Evolutionary conservation across 257 asterid genomes (phyloP), one percentile per base, ranked within the genome.

Genomic region (Prunella vulgaris): DNA sequence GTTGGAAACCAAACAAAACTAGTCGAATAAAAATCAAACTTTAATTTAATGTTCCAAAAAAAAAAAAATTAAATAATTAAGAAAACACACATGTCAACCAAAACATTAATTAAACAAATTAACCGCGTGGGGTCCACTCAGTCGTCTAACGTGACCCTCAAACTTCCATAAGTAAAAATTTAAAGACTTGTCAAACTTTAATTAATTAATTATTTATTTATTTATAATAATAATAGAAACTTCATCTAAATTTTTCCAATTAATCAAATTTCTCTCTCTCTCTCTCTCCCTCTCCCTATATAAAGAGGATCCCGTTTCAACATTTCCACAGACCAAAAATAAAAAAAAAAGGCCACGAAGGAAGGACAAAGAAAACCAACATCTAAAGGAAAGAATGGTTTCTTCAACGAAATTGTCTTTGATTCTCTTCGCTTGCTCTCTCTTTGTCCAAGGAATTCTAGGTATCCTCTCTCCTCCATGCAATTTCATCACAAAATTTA

Each of bases 341-440:
- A 28, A 32, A 32, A 32, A 32, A 1, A 7, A 5, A 32, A 32
- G 51, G 13, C 40, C 57, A 66, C 35, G 13, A 62, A 52, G 25
- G 42, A 28, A 66, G 8, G 57, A 46, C 38, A 44, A 54, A 69
- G 46, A 62, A 62, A 54, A 63, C 73, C 53, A 70, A 69, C 48
- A 59, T 66, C 68, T 18, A 32, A 76, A 70, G 60, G 24, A 38
- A 74, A 71, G 22, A 65, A 87, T 83, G 91, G 82, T 56, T 62
- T 78, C 78, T 15, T 35, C 77, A 67, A 68, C 75, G 70, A 79
- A 72, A 21, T 56, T 70, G 30, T 33, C 72, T 0, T 60, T 82
- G 58, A 32, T 83, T 75, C 74, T 87, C 79, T 74, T 87, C 66
- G 83, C 84, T 56, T 83, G 66, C 77, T 79, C 80, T 73, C 73